Evolutionary conservation across 2,329 filamentous ascomycete species (phyloP), one percentile per base, ranked within the genome.

Genomic region (Fusarium ramigenum): DNA sequence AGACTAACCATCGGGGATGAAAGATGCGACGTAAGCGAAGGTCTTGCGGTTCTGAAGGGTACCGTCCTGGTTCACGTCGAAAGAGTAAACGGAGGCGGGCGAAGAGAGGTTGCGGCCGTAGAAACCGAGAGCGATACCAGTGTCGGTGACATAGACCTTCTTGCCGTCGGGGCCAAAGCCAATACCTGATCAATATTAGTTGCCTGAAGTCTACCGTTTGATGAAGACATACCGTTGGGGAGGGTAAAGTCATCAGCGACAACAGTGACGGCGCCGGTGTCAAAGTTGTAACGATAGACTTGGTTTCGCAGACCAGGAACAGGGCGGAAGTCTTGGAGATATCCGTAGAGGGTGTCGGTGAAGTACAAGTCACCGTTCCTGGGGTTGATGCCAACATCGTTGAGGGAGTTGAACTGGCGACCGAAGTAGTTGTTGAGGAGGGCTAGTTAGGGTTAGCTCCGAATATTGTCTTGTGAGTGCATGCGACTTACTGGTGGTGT

Each of bases 271-370:
- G 86, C 85, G 0, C 86, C 86, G 0, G 85, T 89, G 1, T 68
- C 73, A 4, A 86, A 84, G 52, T 88, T 85, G 58, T 87, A 87
- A 9, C 88, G 84, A 76, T 91, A 91, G 2, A 91, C 87, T 75
- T 91, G 89, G 67, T 86, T 87, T 18, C 83, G 87, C 23, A 91
- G 78, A 7, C 85, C 85, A 1, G 89, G 88, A 6, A 78, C 73
- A 0, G 86, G 86, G 0, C 89, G 84, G 75, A 91, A 91, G 37
- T 87, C 84, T 74, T 91, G 89, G n/a, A 87, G 82, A 63, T 84
- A 87, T 4, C 88, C 90, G 74, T 91, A 92, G 7, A 86, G 83
- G 1, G 88, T 86, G 65, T 92, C 90, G 9, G 89, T 91, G 75
- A 92, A 91, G 83, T 90, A 92, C 19, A 92, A 78, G 28, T 88